Evolutionary conservation across 768 basidiomycete species (phyloP), one percentile per base, ranked within the genome.

Genomic region (Coprinopsis strossmayeri): DNA sequence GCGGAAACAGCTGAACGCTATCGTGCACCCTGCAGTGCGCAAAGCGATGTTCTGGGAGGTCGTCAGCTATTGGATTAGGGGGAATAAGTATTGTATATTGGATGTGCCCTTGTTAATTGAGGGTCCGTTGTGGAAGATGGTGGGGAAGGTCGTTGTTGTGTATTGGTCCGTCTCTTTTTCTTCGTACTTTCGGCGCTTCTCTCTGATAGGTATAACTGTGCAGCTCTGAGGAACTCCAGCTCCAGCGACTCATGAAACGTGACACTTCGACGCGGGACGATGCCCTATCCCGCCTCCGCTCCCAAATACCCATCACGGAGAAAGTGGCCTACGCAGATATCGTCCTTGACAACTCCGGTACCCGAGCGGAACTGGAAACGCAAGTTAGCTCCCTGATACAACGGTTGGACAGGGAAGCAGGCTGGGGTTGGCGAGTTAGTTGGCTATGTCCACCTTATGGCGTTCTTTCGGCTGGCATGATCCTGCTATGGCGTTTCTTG

Each of bases 71-170:
- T 99, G 94, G 91, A 41, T 91, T 39, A 67, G 66, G 34, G 95
- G 96, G 5, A 71, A 90, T 57, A 84, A 77, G 60, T 70, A 87
- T 32, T 89, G 86, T 53, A 73, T 97, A 2, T 65, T 98, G 55
- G 96, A 98, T 63, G 88, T 96, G 3, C 96, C 96, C 26, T 67
- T 98, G 44, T 69, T 99, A 48, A 84, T 99, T 49, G 96, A 99
- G 62, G 82, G 87, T 0, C 84, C 84, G 1, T 60, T 97, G 30
- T 91, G 85, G 80, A 80, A 76, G 59, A 86, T 79, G 75, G 86
- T 93, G 38, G 92, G 84, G 2, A 75, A 77, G 53, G 82, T 97
- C 20, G 74, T 93, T 2, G 84, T 99, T 9, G 93, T 96, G 3
- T 94, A 91, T 61, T 96, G 93, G 95, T 96, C 46, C 43, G 78